Conservation (phyloP, 768 basidiomycete genomes). For the Botryobasidium botryosum region DNA sequence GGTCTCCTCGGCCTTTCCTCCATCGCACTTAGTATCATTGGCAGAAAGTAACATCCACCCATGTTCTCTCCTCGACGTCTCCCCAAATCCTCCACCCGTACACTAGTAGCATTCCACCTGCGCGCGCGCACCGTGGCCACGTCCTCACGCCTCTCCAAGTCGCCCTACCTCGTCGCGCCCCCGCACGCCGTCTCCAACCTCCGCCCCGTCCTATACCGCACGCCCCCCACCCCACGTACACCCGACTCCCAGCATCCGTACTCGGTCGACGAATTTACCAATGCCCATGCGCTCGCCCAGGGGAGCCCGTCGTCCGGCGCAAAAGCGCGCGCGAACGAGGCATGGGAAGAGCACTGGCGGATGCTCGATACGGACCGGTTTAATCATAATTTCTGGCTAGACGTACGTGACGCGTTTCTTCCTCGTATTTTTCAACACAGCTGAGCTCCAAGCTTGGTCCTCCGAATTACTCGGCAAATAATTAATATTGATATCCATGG, state of each 20-base stretch:
- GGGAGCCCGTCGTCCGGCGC: slow-evolving; percentile 14
- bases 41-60: too few species aligned
- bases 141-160: not conserved
- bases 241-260: slow-evolving; percentile 41
- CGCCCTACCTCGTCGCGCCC: slow-evolving; percentile 37
- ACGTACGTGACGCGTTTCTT: slow-evolving; percentile 34
- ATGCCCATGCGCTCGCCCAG: not conserved
- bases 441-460: not conserved
- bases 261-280: slow-evolving; percentile 51
- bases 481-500: slow-evolving; percentile 3
- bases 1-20: too few species aligned
- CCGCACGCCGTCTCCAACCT: slow-evolving; percentile 67
- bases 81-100: too few species aligned
- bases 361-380: slow-evolving; percentile 47
- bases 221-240: slow-evolving; percentile 19
- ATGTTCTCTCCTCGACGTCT: too few species aligned
- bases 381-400: slow-evolving; percentile 66
- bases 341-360: slow-evolving; percentile 51
- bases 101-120: too few species aligned
- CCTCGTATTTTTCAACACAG: not conserved
- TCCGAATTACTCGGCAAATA: slow-evolving; percentile 3
- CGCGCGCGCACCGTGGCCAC: too few species aligned
- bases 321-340: slow-evolving; percentile 17
- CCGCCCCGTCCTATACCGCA: slow-evolving; percentile 51
- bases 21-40: too few species aligned